phyloP scores from a whole-genome alignment of 179 eudicot species.

The Beta lomatogona region DNA sequence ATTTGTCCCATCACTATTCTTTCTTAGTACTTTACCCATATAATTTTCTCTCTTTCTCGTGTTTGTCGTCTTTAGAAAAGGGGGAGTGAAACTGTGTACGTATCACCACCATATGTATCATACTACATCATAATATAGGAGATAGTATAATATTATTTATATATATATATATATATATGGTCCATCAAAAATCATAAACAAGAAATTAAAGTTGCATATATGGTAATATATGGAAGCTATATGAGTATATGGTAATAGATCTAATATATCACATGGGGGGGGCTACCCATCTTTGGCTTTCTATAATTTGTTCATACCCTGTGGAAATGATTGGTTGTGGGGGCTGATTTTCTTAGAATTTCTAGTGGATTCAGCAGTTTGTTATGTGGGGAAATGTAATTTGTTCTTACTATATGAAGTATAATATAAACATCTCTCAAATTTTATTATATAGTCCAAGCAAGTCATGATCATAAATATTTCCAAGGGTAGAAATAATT shows the following conservation, averaged over 20 bases:
- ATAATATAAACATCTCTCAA: neutral
- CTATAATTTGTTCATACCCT: conserved; percentile 23
- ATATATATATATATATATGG: too few relatives aligned
- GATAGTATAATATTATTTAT: too few relatives aligned
- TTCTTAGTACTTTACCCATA: conserved; percentile 29
- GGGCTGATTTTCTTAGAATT: neutral
- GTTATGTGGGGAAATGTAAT: neutral
- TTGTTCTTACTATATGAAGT: neutral
- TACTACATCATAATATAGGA: too few relatives aligned
- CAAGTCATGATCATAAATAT: neutral
- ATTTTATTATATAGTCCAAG: conserved; percentile 1
- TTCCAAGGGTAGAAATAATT: too few relatives aligned
- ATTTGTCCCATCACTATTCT: conserved; percentile 28
- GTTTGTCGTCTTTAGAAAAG: conserved; percentile 19
- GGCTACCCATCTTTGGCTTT: conserved; percentile 20
- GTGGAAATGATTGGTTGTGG: conserved; percentile 35
- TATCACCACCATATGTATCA: neutral
- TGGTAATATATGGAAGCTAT: conserved; percentile 16
- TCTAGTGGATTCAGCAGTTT: conserved; percentile 15
- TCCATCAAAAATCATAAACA: too few relatives aligned
- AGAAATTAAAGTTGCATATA: too few relatives aligned
- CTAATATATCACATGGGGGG: conserved; percentile 34
- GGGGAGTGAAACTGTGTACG: conserved; percentile 11
- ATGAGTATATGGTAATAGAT: neutral
- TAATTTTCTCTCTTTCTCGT: neutral